Base-by-base conservation (phyloP, 2,329 filamentous ascomycete genomes). In the Hymenoscyphus albidus region DNA sequence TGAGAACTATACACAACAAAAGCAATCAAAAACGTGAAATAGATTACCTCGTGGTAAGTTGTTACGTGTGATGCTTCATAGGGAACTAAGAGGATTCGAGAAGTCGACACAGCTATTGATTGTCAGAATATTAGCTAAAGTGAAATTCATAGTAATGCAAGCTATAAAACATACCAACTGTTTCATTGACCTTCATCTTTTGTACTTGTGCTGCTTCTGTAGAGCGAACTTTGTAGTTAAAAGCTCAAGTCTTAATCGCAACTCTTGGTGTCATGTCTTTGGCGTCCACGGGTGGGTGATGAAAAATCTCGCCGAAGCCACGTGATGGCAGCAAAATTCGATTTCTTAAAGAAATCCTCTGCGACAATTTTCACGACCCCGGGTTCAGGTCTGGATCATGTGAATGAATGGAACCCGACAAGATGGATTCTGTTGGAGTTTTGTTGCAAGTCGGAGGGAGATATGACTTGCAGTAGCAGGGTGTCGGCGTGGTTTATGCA, bases 1-100 rank as follows among this genome's bases (percentile, higher is more conserved):
- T 5, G 40, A 42, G 22, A 32, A 31, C 3, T 13, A 16, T 51
- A 14, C 22, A 27, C 5, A 3, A 12, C 3, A 31, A 31, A 14
- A 5, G 5, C 27, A 27, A n/a, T n/a, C 18, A 14, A 31, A 18
- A 42, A 31, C 10, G 10, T 3, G 16, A 9, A 5, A 40, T 3
- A 12, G 32, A 48, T 42, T 27, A 62, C 60, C 18, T 82, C 80
- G 75, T 97, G 92, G 75, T 97, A 97, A 44, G 83, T 87, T 16
- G 83, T 82, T 31, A 98, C 94, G 80, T 97, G 94, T 74, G 88
- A 89, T 44, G 82, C 78, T 68, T 89, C 88, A 77, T 97, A 97
- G 0, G 93, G 93, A 10, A 97, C 92, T 10, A 98, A 83, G 18
- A 96, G 83, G 56, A 91, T 80, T 59, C 81, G 81, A 4, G 83